These are phyloP conservation scores for Talaromyces islandicus DNA, from an alignment of 2,329 filamentous ascomycete genomes.

Conservation along the genomic window DNA sequence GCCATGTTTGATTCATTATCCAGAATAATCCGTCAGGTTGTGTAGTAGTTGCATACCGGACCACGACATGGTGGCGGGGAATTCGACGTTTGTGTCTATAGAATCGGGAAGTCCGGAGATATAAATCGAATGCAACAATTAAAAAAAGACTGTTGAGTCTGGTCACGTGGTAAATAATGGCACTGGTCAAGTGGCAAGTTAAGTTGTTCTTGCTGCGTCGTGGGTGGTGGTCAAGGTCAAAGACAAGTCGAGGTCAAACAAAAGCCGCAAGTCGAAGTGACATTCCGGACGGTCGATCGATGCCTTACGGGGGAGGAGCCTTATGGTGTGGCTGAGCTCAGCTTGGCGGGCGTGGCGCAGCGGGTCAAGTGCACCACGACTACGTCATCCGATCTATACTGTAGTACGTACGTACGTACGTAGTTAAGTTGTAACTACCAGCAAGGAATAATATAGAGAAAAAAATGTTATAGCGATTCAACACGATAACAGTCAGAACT, in stretches of 20 bases:
- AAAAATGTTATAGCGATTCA: background rate
- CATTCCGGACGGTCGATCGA: background rate
- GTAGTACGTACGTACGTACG: too few species aligned
- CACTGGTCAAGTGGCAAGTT: background rate
- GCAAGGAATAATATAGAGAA: background rate
- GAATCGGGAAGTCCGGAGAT: background rate
- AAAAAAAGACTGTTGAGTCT: background rate
- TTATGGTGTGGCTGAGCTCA: background rate
- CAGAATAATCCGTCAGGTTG: background rate
- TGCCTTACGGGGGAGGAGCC: background rate
- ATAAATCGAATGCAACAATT: background rate
- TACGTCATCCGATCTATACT: background rate
- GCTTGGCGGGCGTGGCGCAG: background rate
- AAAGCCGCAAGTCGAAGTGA: background rate
- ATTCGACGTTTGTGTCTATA: background rate
- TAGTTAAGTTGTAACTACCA: too few species aligned
- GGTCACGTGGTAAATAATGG: background rate
- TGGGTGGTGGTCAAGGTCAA: background rate
- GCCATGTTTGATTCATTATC: background rate
- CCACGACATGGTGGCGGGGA: slow-evolving; percentile 56
- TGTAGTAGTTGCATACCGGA: slow-evolving; percentile 48
- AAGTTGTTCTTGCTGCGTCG: background rate
- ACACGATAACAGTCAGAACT: background rate
- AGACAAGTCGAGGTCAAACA: background rate
- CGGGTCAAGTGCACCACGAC: background rate